Conservation (phyloP, 441 rosid genomes). For the Syzygium syzygioides region DNA sequence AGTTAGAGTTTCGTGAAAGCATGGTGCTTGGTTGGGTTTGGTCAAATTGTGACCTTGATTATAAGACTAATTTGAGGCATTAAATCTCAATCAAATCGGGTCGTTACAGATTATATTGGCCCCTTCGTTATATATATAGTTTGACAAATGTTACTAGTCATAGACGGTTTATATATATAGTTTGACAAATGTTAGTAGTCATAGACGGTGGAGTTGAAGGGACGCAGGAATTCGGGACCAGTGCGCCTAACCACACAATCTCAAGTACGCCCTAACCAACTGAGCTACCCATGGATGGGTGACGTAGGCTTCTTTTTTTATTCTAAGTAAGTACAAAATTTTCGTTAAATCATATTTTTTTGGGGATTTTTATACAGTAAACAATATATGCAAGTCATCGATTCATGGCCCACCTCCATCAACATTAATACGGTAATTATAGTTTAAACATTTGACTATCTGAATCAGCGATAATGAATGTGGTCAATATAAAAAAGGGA, state of each 20-base stretch:
- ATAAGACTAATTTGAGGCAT: neutral
- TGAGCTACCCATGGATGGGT: too few species aligned
- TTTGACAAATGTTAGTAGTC: neutral
- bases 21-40: neutral
- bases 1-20: neutral
- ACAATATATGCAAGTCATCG: neutral
- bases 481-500: neutral
- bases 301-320: neutral
- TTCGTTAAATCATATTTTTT: neutral
- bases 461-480: neutral
- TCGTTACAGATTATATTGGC: neutral
- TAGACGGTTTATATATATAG: too few species aligned
- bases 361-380: neutral
- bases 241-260: too few species aligned
- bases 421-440: neutral
- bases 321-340: neutral
- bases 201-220: neutral
- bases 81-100: neutral
- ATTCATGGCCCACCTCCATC: neutral
- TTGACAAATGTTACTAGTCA: neutral
- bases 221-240: too few species aligned
- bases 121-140: neutral
- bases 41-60: neutral
- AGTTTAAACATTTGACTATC: accelerated
- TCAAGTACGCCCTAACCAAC: too few species aligned